Base-by-base conservation (phyloP, 345 rosid species). In the Melastoma malabathricum region DNA sequence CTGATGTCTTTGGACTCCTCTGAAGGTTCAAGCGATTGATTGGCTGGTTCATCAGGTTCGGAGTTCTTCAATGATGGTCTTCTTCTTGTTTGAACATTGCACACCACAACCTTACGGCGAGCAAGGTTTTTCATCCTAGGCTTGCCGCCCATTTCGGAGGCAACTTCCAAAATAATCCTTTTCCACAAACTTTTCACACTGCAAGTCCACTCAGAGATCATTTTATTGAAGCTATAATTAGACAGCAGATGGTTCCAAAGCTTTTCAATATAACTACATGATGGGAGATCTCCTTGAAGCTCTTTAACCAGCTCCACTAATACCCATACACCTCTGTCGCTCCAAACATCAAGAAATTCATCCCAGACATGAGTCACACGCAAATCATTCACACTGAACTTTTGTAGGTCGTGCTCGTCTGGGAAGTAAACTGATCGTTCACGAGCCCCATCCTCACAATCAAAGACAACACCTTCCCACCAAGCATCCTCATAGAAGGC, bases 391-490 rank as follows among this genome's bases (percentile, higher is more conserved):
- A 51, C 50, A 50, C 55, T 58, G 34, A 69, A 60, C 46, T 54
- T 66, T 31, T 17, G 31, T 22, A 57, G 67, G 51, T 69, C 72
- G 45, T 25, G 64, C 71, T 66, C 67, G 47, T 73, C 78, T 3
- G 78, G 78, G 39, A 73, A 73, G 61, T 63, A 73, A 39, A 73
- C 78, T 31, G 49, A 63, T 48, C 74, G 50, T 52, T 73, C 69
- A 25, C 47, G 16, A 38, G 69, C 69, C 60, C 56, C 59, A 46
- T 60, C 57, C 27, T 69, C 47, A 31, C 44, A 54, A 54, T 73
- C 78, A 22, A 73, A 55, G 29, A 73, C 48, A 29, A 73, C 65
- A 50, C 78, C 78, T 66, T 73, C 78, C 78, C 78, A 69, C 78
- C 78, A 73, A 10, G 69, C 78, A 63, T 69, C 74, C 59, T 69